These are phyloP conservation scores for Aspergillus chevalieri DNA, from an alignment of 2,329 filamentous ascomycete species.

Conservation along the genomic window DNA sequence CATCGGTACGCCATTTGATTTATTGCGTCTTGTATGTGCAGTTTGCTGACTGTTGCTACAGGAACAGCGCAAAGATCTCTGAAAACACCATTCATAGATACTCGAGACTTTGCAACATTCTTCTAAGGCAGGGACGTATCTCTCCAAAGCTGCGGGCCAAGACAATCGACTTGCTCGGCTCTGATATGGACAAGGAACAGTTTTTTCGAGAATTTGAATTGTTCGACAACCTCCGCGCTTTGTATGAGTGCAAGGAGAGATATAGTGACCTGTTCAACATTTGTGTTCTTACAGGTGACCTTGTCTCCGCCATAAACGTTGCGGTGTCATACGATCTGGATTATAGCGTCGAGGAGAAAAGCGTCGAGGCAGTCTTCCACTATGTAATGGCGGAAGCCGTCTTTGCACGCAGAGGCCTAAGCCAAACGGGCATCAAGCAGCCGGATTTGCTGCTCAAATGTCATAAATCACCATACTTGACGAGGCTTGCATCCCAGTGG, in stretches of 20 bases:
- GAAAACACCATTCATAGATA: slow-evolving; percentile 5
- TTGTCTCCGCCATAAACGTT: no score
- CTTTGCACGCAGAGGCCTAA: no score
- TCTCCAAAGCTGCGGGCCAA: slow-evolving; percentile 7
- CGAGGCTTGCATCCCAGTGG: no score
- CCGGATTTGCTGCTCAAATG: no score
- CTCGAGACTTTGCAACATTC: slow-evolving; percentile 14
- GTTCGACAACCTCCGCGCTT: slow-evolving; percentile 7
- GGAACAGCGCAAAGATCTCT: slow-evolving; percentile 16
- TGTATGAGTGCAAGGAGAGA: slow-evolving; percentile 5
- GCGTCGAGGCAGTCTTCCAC: no score
- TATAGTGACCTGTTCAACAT: slow-evolving; percentile 12
- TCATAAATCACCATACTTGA: no score
- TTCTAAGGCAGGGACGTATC: slow-evolving; percentile 14
- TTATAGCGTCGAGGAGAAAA: no score
- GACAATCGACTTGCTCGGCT: slow-evolving; percentile 13
- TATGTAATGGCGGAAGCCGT: no score
- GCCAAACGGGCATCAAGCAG: no score
- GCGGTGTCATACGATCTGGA: no score
- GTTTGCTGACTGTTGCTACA: slow-evolving; percentile 13
- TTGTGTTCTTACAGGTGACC: slow-evolving; percentile 1
- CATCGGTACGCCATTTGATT: no score
- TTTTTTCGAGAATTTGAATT: slow-evolving; percentile 16
- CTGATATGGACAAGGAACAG: slow-evolving; percentile 8
- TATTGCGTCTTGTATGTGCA: no score